These are phyloP conservation scores for Fusarium temperatum DNA, from an alignment of 2,329 filamentous ascomycete genomes.

Conservation along the genomic window DNA sequence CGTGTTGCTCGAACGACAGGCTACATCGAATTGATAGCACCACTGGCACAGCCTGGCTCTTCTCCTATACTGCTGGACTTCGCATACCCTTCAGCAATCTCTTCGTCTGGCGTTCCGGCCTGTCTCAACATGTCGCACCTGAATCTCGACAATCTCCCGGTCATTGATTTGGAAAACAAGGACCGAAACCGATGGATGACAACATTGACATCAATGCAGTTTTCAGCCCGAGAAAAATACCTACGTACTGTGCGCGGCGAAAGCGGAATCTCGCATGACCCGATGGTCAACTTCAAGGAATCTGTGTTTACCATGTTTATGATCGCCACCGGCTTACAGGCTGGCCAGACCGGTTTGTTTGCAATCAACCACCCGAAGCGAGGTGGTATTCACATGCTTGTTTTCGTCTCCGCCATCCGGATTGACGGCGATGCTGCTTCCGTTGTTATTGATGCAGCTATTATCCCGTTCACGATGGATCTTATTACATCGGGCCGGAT, in stretches of 20 bases:
- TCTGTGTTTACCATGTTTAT: slow-evolving; percentile 59
- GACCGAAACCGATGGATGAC: slow-evolving; percentile 50
- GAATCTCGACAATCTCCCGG: slow-evolving; percentile 56
- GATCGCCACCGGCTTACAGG: slow-evolving; percentile 56
- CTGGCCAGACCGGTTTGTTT: slow-evolving; percentile 56
- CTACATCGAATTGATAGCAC: slow-evolving; percentile 57
- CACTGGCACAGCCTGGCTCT: slow-evolving; percentile 37
- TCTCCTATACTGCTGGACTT: slow-evolving; percentile 45
- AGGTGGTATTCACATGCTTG: slow-evolving; percentile 53
- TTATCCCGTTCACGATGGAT: slow-evolving; percentile 53
- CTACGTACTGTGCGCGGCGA: slow-evolving; percentile 44
- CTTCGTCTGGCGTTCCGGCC: slow-evolving; percentile 44
- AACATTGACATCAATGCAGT: slow-evolving; percentile 51
- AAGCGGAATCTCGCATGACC: slow-evolving; percentile 41
- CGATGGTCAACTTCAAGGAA: slow-evolving; percentile 58
- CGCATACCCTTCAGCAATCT: slow-evolving; percentile 49
- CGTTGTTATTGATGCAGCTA: slow-evolving; percentile 58
- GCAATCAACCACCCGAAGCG: slow-evolving; percentile 49
- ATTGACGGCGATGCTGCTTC: slow-evolving; percentile 54
- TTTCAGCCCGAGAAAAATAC: slow-evolving; percentile 53
- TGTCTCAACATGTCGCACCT: slow-evolving; percentile 53
- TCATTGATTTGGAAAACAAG: slow-evolving; percentile 51
- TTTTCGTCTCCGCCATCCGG: slow-evolving; percentile 55
- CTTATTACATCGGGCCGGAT: slow-evolving; percentile 47
- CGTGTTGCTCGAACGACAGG: slow-evolving; percentile 55